These are phyloP conservation scores for Fusarium coffeatum DNA, from an alignment of 2,329 filamentous ascomycete species.

Conservation along the genomic window DNA sequence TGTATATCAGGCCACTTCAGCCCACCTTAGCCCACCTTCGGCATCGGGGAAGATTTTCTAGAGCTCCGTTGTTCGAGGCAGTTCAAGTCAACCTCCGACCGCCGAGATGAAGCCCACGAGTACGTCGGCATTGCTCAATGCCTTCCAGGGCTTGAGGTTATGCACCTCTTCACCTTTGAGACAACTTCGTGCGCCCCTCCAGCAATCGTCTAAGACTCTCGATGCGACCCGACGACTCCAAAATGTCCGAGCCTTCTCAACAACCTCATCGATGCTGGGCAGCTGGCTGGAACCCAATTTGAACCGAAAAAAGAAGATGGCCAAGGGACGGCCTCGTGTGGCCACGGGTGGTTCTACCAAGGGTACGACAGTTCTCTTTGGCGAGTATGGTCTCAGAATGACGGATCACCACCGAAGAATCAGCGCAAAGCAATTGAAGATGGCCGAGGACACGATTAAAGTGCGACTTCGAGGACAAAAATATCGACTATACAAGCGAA, in stretches of 20 bases:
- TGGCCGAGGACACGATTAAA: slow-evolving; percentile 94
- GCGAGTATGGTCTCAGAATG: slow-evolving; percentile 95
- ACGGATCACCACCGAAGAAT: slow-evolving; percentile 92
- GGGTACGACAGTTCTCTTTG: slow-evolving; percentile 96
- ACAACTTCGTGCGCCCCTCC: slow-evolving; percentile 51
- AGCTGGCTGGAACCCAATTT: slow-evolving; percentile 87
- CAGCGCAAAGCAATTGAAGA: slow-evolving; percentile 85
- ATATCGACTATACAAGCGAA: slow-evolving; percentile 90
- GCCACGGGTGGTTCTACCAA: slow-evolving; percentile 90
- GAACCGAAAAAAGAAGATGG: slow-evolving; percentile 84
- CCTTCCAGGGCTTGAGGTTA: slow-evolving; percentile 64
- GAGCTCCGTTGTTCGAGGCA: slow-evolving; percentile 45
- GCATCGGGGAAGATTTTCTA: slow-evolving; percentile 51
- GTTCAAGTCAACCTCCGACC: slow-evolving; percentile 39
- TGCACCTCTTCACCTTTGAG: slow-evolving; percentile 55
- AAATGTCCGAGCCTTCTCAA: slow-evolving; percentile 76
- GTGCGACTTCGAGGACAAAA: slow-evolving; percentile 88
- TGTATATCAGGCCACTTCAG: slow-evolving; percentile 33
- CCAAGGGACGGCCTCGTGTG: slow-evolving; percentile 89
- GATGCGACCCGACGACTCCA: slow-evolving; percentile 53
- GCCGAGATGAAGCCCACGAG: slow-evolving; percentile 60
- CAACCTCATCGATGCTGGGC: slow-evolving; percentile 67
- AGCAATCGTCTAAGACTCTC: slow-evolving; percentile 47
- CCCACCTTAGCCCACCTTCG: slow-evolving; percentile 14
- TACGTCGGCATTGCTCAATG: slow-evolving; percentile 60